These are phyloP conservation scores for Vararia minispora DNA, from an alignment of 768 basidiomycete species.

Conservation along the genomic window DNA sequence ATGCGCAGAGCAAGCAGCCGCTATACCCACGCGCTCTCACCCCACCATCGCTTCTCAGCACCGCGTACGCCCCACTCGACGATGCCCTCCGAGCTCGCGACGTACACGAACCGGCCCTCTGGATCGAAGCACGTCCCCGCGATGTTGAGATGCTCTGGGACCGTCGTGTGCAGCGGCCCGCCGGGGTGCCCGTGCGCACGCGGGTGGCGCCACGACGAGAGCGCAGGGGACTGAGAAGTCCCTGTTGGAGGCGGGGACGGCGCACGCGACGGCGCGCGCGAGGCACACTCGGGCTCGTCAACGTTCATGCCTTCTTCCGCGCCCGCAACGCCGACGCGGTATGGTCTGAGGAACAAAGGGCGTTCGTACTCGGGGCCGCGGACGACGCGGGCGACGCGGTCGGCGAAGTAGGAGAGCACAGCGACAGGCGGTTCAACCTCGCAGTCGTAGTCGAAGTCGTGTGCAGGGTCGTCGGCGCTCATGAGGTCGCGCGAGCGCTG, in stretches of 20 bases:
- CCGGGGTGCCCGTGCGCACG: conserved; percentile 1
- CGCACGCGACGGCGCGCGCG: conserved; percentile 34
- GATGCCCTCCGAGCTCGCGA: conserved; percentile 51
- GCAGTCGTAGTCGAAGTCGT: too few species aligned
- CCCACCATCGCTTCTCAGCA: conserved; percentile 67
- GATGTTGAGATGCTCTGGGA: conserved; percentile 35
- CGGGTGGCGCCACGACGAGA: conserved; percentile 6
- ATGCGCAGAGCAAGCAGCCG: too few species aligned
- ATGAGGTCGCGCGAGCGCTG: conserved; percentile 5
- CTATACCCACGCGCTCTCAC: conserved; percentile 35
- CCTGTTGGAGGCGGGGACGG: conserved; percentile 33
- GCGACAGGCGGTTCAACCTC: too few species aligned
- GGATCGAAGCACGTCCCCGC: conserved; percentile 72
- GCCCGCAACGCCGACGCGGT: conserved; percentile 22
- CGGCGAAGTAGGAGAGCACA: too few species aligned
- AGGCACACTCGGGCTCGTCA: conserved; percentile 45
- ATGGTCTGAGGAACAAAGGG: too few species aligned
- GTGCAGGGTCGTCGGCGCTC: neutral
- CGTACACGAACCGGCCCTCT: conserved; percentile 53
- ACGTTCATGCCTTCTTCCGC: conserved; percentile 35
- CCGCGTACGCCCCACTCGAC: conserved; percentile 72
- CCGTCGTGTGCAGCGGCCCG: conserved; percentile 1
- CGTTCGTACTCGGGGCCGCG: conserved; percentile 14
- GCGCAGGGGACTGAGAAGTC: conserved; percentile 5
- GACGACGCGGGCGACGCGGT: too few species aligned